phyloP scores from a whole-genome alignment of 208 protist species.

The Porcisia deanei region DNA sequence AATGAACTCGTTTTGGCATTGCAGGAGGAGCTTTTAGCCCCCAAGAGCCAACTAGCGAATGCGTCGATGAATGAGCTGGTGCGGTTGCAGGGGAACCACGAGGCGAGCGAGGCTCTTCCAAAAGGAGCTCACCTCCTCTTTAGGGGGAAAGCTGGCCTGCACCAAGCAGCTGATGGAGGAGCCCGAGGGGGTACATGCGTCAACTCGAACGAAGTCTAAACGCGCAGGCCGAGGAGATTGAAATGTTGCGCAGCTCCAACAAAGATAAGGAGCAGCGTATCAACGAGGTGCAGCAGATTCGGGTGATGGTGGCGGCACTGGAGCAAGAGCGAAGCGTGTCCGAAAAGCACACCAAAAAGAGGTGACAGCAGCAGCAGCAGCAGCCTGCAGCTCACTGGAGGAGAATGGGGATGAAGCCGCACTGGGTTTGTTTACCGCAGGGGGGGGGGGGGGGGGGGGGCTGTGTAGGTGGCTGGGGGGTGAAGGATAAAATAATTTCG shows the following conservation, averaged over 20 bases:
- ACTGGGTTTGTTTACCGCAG: not conserved
- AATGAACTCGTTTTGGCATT: constrained; percentile 77
- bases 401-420: not conserved
- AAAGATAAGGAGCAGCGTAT: constrained; percentile 70
- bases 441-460: too few relatives aligned
- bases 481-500: too few relatives aligned
- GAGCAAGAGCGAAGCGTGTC: constrained; percentile 57
- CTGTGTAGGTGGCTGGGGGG: too few relatives aligned
- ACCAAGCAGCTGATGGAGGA: constrained; percentile 74
- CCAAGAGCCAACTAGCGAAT: constrained; percentile 52
- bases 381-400: constrained; percentile 9
- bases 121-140: constrained; percentile 63
- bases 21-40: constrained; percentile 66
- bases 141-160: constrained; percentile 71
- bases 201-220: constrained; percentile 56
- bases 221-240: constrained; percentile 58
- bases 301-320: constrained; percentile 57
- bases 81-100: constrained; percentile 57
- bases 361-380: constrained; percentile 14
- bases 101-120: constrained; percentile 69
- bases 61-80: constrained; percentile 53
- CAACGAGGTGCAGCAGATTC: constrained; percentile 58
- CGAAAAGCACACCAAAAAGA: constrained; percentile 32
- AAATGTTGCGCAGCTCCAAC: constrained; percentile 52
- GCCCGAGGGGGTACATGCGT: constrained; percentile 60